Percentiles rank a stretch among this genome's conserved stretches.
Evolutionary conservation across 176 grass and related monocot species (phyloP).

Genomic region (Phragmites australis): DNA sequence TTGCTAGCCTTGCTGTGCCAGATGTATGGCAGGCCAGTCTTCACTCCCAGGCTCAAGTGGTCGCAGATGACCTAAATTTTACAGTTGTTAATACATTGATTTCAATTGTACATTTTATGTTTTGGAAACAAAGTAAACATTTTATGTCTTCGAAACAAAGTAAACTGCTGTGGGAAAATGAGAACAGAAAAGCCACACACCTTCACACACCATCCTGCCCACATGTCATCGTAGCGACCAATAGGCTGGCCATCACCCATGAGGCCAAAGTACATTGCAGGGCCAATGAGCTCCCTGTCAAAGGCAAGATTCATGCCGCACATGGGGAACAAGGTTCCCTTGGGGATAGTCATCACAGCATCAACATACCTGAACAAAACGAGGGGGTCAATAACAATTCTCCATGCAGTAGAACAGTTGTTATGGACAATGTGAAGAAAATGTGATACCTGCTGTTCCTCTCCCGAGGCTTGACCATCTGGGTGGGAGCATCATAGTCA

Average conservation of each 20-base stretch:
- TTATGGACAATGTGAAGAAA: neutral
- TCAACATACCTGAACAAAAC: constrained; percentile 64
- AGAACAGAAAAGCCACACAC: constrained; percentile 36
- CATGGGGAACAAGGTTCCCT: constrained; percentile 75
- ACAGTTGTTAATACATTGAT: neutral
- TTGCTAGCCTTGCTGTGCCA: constrained; percentile 99
- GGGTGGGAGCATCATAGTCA: constrained; percentile 94
- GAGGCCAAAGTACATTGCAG: constrained; percentile 87
- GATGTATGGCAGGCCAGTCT: constrained; percentile 95
- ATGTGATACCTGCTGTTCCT: constrained; percentile 69
- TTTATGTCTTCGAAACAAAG: neutral
- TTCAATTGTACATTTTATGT: neutral
- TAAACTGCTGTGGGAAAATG: neutral
- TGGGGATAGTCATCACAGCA: constrained; percentile 74
- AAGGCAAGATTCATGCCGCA: constrained; percentile 78
- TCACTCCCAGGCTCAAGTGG: constrained; percentile 85
- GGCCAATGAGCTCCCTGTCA: constrained; percentile 60
- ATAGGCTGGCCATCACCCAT: constrained; percentile 71
- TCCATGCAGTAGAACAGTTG: neutral
- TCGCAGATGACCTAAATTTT: constrained; percentile 93
- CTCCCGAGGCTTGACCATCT: constrained; percentile 87
- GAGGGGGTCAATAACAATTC: neutral
- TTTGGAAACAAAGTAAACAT: neutral
- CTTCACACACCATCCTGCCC: constrained; percentile 81
- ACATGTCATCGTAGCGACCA: constrained; percentile 78